phyloP scores from a whole-genome alignment of 305 asterid species.

The Caryopteris hybrid region DNA sequence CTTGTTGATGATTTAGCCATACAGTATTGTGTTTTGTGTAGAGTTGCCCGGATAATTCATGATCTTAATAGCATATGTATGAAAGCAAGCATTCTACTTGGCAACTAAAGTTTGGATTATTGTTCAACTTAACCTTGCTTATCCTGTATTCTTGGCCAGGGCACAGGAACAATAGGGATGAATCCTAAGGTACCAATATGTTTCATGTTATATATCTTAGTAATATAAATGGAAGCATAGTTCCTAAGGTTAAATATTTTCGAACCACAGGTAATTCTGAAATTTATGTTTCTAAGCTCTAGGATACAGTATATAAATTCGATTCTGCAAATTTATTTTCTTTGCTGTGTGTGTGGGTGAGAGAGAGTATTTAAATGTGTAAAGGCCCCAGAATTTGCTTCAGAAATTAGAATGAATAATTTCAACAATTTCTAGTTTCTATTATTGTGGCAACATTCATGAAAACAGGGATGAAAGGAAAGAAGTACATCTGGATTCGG shows the following conservation, averaged over 20 bases:
- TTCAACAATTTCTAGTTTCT: neutral
- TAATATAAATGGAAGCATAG: neutral
- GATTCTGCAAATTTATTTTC: too few relatives aligned
- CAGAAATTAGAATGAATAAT: too few relatives aligned
- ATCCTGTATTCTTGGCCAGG: neutral
- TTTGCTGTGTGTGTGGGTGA: too few relatives aligned
- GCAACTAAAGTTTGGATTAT: neutral
- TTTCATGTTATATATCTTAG: neutral
- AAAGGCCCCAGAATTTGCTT: too few relatives aligned
- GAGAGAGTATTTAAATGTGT: too few relatives aligned
- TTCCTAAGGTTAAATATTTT: neutral
- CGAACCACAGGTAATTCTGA: neutral
- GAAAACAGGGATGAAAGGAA: neutral
- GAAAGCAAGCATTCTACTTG: neutral
- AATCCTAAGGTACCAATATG: neutral
- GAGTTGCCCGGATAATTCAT: neutral
- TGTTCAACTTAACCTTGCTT: neutral
- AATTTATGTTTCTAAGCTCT: neutral
- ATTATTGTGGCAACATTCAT: neutral
- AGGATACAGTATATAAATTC: too few relatives aligned
- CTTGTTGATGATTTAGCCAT: constrained; percentile 5
- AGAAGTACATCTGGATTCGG: neutral
- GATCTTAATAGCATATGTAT: neutral
- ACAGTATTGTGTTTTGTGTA: constrained; percentile 1
- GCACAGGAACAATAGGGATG: neutral